A percentile compares a stretch with the other conserved stretches of the same genome.
These are phyloP conservation scores for Scheffersomyces ergatensis DNA, from an alignment of 805 yeast species.

Conservation along the genomic window DNA sequence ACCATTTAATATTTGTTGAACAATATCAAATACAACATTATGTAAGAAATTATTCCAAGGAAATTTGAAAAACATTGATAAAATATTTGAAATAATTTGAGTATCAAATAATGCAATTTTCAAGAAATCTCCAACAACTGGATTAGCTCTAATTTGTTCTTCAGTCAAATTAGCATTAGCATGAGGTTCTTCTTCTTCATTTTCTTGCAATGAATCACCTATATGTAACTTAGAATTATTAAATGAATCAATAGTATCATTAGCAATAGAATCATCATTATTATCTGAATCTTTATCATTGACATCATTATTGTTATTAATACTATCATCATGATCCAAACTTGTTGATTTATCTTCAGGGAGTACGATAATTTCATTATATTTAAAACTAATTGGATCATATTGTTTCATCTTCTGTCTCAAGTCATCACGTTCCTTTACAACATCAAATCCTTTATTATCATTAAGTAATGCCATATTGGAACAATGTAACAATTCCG, in stretches of 20 bases:
- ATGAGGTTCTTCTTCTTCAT: slow-evolving; percentile 38
- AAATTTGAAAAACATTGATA: slow-evolving; percentile 43
- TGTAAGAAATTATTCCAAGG: slow-evolving; percentile 49
- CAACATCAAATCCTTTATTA: slow-evolving; percentile 42
- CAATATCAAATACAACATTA: slow-evolving; percentile 47
- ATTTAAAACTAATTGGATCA: slow-evolving; percentile 45
- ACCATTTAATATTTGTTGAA: slow-evolving; percentile 46
- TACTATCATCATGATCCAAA: slow-evolving; percentile 3
- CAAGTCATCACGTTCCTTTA: slow-evolving; percentile 35
- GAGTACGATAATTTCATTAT: slow-evolving; percentile 41
- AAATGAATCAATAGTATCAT: slow-evolving; percentile 36
- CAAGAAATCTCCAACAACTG: slow-evolving; percentile 43
- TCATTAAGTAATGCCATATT: slow-evolving; percentile 46
- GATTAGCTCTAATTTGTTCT: slow-evolving; percentile 39
- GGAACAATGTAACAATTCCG: slow-evolving; percentile 46
- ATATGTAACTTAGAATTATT: slow-evolving; percentile 11
- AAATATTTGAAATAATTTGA: slow-evolving; percentile 39
- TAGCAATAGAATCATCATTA: slow-evolving; percentile 10
- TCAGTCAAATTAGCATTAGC: slow-evolving; percentile 44
- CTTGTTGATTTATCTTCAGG: slow-evolving; percentile 18
- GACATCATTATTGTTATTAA: slow-evolving; percentile 2
- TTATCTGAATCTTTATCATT: slow-evolving; percentile 1
- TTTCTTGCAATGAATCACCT: slow-evolving; percentile 22
- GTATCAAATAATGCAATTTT: slow-evolving; percentile 43
- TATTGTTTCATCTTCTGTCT: slow-evolving; percentile 38